Percentiles rank a stretch among this genome's conserved stretches.
Evolutionary conservation across 306 rosid species (phyloP).

Genomic region (Parietaria judaica): DNA sequence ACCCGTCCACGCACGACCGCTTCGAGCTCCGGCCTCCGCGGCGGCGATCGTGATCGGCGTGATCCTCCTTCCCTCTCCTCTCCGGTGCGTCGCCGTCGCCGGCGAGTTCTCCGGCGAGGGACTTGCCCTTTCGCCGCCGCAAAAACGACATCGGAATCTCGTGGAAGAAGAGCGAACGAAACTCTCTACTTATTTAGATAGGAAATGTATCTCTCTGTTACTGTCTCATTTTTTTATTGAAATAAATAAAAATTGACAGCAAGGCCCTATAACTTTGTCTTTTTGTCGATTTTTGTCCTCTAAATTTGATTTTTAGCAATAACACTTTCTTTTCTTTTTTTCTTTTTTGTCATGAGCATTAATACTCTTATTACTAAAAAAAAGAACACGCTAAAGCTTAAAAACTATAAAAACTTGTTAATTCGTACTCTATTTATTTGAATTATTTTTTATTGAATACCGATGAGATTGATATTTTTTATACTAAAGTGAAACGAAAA

Average conservation of each 20-base stretch:
- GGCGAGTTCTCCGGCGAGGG: slow-evolving; percentile 6
- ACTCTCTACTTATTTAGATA: no score
- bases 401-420: no score
- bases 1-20: slow-evolving; percentile 57
- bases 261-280: neutral
- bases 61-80: neutral
- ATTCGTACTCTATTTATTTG: no score
- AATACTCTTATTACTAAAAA: no score
- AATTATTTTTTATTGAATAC: no score
- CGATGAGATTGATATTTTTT: no score
- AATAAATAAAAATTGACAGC: slow-evolving; percentile 6
- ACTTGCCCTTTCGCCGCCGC: slow-evolving; percentile 43
- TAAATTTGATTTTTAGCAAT: no score
- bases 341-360: no score
- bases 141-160: slow-evolving; percentile 44
- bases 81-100: slow-evolving; percentile 6
- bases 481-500: no score
- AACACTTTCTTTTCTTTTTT: no score
- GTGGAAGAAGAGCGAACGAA: slow-evolving; percentile 1
- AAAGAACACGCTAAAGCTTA: no score
- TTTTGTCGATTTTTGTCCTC: no score
- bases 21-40: slow-evolving; percentile 5
- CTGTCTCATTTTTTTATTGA: neutral
- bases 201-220: slow-evolving; percentile 9
- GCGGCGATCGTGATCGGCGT: slow-evolving; percentile 6